phyloP scores from a whole-genome alignment of 371 early-diverging fungal genomes.

The Rhizomucor pusillus region DNA sequence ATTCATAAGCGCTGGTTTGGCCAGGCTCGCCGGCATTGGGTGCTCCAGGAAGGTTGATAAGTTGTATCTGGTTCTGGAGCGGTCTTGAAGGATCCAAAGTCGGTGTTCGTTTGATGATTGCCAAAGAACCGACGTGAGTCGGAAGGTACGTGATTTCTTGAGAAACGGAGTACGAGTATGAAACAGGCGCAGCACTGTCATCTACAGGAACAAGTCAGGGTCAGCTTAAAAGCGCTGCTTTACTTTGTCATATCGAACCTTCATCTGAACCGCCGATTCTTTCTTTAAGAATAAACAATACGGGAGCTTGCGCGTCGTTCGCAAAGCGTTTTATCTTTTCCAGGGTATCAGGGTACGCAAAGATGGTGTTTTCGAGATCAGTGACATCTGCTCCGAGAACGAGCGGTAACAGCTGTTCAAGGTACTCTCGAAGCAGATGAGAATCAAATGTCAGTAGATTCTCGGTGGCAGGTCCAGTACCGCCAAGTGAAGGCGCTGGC shows the following conservation, averaged over 20 bases:
- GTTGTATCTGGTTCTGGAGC: conserved; percentile 80
- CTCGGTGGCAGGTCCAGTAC: conserved; percentile 18
- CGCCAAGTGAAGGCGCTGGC: conserved; percentile 17
- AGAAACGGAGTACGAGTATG: conserved; percentile 65
- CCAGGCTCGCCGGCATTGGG: conserved; percentile 55
- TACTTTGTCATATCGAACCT: conserved; percentile 26
- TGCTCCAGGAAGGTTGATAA: conserved; percentile 92
- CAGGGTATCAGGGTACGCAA: conserved; percentile 64
- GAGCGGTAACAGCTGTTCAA: conserved; percentile 70
- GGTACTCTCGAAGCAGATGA: conserved; percentile 60
- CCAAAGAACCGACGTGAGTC: conserved; percentile 79
- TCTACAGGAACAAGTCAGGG: conserved; percentile 22
- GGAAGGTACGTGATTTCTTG: conserved; percentile 76
- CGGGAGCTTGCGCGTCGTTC: conserved; percentile 72
- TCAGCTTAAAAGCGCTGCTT: neutral
- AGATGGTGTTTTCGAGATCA: conserved; percentile 62
- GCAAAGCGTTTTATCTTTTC: conserved; percentile 81
- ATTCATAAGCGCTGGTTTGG: conserved; percentile 83
- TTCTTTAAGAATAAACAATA: conserved; percentile 81
- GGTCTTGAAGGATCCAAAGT: conserved; percentile 75
- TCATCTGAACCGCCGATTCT: conserved; percentile 56
- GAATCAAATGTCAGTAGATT: conserved; percentile 53
- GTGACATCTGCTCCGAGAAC: conserved; percentile 67
- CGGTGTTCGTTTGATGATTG: conserved; percentile 84
- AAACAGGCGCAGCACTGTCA: conserved; percentile 28